These are phyloP conservation scores for Bipolaris bicolor DNA, from an alignment of 2,329 filamentous ascomycete species.

Conservation along the genomic window DNA sequence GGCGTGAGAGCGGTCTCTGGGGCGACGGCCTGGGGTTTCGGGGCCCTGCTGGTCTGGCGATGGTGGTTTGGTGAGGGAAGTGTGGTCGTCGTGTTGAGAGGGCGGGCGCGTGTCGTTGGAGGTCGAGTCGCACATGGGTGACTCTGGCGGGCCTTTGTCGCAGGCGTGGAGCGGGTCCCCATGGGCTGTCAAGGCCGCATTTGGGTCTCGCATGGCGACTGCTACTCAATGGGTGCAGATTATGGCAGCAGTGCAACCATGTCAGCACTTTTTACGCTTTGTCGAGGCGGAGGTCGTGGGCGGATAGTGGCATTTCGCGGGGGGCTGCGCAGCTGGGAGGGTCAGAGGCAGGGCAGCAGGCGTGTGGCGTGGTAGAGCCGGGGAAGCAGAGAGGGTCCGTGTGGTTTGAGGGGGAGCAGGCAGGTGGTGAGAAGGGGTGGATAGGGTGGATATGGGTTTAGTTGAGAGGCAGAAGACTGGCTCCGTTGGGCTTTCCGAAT, in stretches of 20 bases:
- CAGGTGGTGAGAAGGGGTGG: constrained; percentile 13
- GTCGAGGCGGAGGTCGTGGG: constrained; percentile 20
- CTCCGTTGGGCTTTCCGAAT: constrained; percentile 20
- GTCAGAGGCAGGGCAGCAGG: background rate
- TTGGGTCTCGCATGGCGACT: constrained; percentile 40
- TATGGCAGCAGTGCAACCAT: constrained; percentile 42
- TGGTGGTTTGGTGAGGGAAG: background rate
- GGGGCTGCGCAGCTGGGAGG: constrained; percentile 3
- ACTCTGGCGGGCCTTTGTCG: constrained; percentile 30
- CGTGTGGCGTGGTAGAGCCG: background rate
- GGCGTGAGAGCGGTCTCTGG: constrained; percentile 2
- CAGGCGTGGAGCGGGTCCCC: constrained; percentile 19
- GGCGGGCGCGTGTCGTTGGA: constrained; percentile 16
- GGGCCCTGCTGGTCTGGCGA: constrained; percentile 5
- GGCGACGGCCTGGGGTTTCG: constrained; percentile 17
- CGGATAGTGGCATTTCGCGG: constrained; percentile 40
- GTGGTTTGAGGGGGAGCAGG: constrained; percentile 1
- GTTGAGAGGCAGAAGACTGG: constrained; percentile 27
- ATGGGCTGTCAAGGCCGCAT: constrained; percentile 32
- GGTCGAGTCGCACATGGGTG: constrained; percentile 36
- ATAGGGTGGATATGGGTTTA: constrained; percentile 18
- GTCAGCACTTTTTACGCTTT: constrained; percentile 26
- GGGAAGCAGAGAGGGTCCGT: background rate
- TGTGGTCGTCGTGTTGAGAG: background rate
- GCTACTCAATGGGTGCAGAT: constrained; percentile 36